phyloP scores from a whole-genome alignment of 768 basidiomycete species.

The Boletus eberwhitei region DNA sequence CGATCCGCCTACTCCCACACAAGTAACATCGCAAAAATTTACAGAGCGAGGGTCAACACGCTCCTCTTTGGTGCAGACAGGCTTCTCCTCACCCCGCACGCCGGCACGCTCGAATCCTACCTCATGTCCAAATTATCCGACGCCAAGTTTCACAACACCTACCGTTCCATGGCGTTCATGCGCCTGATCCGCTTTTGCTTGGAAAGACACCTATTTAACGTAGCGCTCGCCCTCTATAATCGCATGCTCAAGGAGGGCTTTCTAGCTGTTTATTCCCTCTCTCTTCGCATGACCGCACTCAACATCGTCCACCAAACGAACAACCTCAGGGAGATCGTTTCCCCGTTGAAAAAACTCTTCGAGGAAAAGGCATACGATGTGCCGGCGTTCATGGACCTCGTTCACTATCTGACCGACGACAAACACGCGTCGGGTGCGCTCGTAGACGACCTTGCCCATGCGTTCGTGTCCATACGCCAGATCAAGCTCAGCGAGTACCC shows the following conservation, averaged over 20 bases:
- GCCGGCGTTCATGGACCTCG: constrained; percentile 27
- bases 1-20: not conserved
- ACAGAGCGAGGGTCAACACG: constrained; percentile 24
- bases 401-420: constrained; percentile 17
- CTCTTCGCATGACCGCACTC: constrained; percentile 41
- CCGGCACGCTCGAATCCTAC: constrained; percentile 19
- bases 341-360: constrained; percentile 13
- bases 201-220: constrained; percentile 32
- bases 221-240: constrained; percentile 40
- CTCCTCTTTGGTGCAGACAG: constrained; percentile 29
- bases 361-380: constrained; percentile 16
- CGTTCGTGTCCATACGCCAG: constrained; percentile 17
- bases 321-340: not conserved
- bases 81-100: constrained; percentile 20
- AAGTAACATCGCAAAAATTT: constrained; percentile 8
- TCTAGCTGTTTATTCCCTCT: constrained; percentile 34
- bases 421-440: constrained; percentile 11
- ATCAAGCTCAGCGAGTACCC: constrained; percentile 28
- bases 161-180: constrained; percentile 34
- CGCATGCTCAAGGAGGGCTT: constrained; percentile 42
- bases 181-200: constrained; percentile 41
- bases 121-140: constrained; percentile 24
- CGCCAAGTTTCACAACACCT: constrained; percentile 27
- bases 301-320: constrained; percentile 16
- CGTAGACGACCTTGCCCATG: constrained; percentile 22